These are phyloP conservation scores for Eleusine indica DNA, from an alignment of 176 grass and related monocot genomes.

Conservation along the genomic window DNA sequence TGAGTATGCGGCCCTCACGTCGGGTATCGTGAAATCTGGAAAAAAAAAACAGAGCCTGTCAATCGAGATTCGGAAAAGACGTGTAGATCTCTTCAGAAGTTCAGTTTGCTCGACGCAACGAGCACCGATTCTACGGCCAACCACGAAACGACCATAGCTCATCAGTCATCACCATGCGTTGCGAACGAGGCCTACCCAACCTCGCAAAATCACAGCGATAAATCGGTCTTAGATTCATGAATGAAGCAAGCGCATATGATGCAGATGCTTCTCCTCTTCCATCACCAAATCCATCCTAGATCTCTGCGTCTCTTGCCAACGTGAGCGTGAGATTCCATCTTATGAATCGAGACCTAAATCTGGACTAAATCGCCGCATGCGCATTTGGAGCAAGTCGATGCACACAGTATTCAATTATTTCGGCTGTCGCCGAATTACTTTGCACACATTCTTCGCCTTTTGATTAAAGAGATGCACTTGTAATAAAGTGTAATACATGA, in stretches of 20 bases:
- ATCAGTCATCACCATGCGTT: not conserved
- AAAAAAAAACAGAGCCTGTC: no score
- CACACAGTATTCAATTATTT: not conserved
- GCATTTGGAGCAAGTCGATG: no score
- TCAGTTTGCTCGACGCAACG: no score
- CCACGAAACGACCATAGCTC: no score
- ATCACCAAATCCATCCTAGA: slow-evolving; percentile 5
- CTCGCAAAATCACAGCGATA: not conserved
- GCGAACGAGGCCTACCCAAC: not conserved
- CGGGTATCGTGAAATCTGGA: no score
- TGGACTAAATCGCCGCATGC: not conserved
- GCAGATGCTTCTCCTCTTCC: not conserved
- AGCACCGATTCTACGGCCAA: no score
- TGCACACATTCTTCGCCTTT: slow-evolving; percentile 14
- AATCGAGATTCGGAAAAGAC: no score
- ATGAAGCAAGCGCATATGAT: not conserved
- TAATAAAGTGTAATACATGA: not conserved
- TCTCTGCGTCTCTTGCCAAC: not conserved
- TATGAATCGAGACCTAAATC: slow-evolving; percentile 1
- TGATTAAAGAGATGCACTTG: not conserved
- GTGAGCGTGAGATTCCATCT: slow-evolving; percentile 1
- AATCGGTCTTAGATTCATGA: not conserved
- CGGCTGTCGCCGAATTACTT: not conserved
- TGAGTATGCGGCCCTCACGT: no score
- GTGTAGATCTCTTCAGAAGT: no score